Conservation (phyloP, 441 rosid genomes). For the Eutrema salsugineum region DNA sequence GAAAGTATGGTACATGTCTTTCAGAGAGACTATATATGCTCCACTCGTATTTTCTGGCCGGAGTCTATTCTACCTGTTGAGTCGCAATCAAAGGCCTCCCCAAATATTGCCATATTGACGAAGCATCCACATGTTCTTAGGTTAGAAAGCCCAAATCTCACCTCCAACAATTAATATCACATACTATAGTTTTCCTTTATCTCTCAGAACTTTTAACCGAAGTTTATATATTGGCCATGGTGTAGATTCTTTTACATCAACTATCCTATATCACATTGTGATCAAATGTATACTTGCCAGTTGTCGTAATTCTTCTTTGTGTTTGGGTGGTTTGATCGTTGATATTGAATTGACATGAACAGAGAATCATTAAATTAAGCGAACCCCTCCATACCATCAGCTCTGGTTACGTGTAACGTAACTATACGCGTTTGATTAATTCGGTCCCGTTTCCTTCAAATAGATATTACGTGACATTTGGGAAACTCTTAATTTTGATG, state of each 20-base stretch:
- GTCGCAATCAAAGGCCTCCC: no score
- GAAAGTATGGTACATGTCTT: no score
- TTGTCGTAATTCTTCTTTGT: neutral
- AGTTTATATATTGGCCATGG: neutral
- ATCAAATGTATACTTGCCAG: neutral
- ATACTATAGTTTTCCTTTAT: no score
- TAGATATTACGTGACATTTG: constrained; percentile 11
- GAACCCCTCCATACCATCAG: neutral
- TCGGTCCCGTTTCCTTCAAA: constrained; percentile 12
- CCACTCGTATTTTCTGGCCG: neutral
- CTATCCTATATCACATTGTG: neutral
- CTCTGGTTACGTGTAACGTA: constrained; percentile 21
- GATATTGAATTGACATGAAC: neutral
- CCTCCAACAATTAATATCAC: no score
- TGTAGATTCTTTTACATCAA: neutral
- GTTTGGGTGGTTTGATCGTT: neutral
- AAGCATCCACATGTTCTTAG: no score
- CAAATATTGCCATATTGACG: no score
- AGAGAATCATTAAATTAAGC: neutral
- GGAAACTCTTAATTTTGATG: neutral
- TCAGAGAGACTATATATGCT: no score
- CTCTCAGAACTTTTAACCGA: no score
- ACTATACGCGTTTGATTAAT: constrained; percentile 2
- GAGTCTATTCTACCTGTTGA: neutral
- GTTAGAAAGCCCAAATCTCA: no score